Base-by-base conservation (phyloP, 169 alveolate species). In the Babesia ovata region DNA sequence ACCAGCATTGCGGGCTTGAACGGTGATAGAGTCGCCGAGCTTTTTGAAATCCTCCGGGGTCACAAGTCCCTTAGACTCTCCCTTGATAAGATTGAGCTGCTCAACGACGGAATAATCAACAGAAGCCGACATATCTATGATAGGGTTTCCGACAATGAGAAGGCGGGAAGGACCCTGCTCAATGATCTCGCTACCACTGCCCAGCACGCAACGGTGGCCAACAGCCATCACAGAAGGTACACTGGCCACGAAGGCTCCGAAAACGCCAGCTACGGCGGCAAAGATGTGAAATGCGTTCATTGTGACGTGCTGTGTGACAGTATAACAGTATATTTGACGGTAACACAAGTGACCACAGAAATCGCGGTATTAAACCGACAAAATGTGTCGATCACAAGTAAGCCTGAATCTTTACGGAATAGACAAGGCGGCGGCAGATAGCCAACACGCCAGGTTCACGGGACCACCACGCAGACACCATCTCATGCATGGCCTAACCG, bases 91-190 rank as follows among this genome's bases (percentile, higher is more conserved):
- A 19, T 56, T 26, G n/a, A 54, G 9, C n/a, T 0, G 21, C 1
- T 50, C 65, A n/a, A 67, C 33, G 45, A 67, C 76, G 39, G 50
- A 29, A 9, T 46, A 6, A 7, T 67, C 65, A n/a, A 67, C 76
- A 46, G 56, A 26, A 7, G 67, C 49, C 53, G 14, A 50, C 19
- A 52, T 49, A 21, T 52, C 76, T 10, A 52, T 52, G 66, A 67
- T 28, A n/a, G 76, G 76, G 53, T 67, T 63, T 6, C 66, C 76
- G 65, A 19, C 52, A 19, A 67, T 16, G 46, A 67, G 76, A 14
- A 67, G 21, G 49, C 66, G 39, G 24, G 54, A 17, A 36, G 63
- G 63, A 10, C 76, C 76, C 8, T 53, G 8, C 53, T 67, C 57
- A n/a, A 67, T 11, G 44, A 67, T 50, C 11, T 26, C 56, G 26